Evolutionary conservation across 2,329 filamentous ascomycete species (phyloP).

Genomic region (Exophiala spinifera): DNA sequence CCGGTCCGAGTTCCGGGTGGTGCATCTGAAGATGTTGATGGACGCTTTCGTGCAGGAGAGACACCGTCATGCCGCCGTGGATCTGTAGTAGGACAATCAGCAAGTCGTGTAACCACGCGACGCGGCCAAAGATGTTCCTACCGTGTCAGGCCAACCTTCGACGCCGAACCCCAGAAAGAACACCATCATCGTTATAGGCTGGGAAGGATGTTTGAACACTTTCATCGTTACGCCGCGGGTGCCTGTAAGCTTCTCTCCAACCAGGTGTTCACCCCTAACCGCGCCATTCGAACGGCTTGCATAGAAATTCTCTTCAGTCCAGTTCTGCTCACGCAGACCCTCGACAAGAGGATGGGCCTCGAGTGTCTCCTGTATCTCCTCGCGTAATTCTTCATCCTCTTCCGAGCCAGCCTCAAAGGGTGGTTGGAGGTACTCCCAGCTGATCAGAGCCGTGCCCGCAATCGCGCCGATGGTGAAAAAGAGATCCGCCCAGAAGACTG

Average conservation of each 20-base stretch:
- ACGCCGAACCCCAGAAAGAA: slow-evolving; percentile 61
- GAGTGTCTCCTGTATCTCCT: slow-evolving; percentile 33
- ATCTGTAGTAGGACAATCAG: slow-evolving; percentile 12
- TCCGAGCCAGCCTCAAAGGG: slow-evolving; percentile 34
- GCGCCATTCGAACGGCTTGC: background rate
- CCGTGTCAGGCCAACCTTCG: slow-evolving; percentile 67
- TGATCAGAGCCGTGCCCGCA: slow-evolving; percentile 26
- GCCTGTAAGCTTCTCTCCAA: slow-evolving; percentile 40
- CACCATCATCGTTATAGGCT: slow-evolving; percentile 61
- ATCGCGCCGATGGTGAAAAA: slow-evolving; percentile 19
- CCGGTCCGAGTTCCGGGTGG: slow-evolving; percentile 36
- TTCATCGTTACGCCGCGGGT: slow-evolving; percentile 40
- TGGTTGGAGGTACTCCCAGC: slow-evolving; percentile 30
- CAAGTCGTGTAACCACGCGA: background rate
- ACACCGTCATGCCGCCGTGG: slow-evolving; percentile 69
- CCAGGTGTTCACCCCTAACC: slow-evolving; percentile 30
- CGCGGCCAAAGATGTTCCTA: slow-evolving; percentile 29
- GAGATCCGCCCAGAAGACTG: slow-evolving; percentile 19
- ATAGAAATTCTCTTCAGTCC: slow-evolving; percentile 36
- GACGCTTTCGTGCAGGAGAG: slow-evolving; percentile 66
- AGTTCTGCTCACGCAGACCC: slow-evolving; percentile 38
- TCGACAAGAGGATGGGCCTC: slow-evolving; percentile 40
- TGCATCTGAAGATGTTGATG: slow-evolving; percentile 37
- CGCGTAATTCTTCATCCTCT: slow-evolving; percentile 34
- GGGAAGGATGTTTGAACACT: slow-evolving; percentile 62